A percentile compares a stretch with the other conserved stretches of the same genome.
Evolutionary conservation across 2,329 filamentous ascomycete species (phyloP).

Genomic region (Fusarium sp.): DNA sequence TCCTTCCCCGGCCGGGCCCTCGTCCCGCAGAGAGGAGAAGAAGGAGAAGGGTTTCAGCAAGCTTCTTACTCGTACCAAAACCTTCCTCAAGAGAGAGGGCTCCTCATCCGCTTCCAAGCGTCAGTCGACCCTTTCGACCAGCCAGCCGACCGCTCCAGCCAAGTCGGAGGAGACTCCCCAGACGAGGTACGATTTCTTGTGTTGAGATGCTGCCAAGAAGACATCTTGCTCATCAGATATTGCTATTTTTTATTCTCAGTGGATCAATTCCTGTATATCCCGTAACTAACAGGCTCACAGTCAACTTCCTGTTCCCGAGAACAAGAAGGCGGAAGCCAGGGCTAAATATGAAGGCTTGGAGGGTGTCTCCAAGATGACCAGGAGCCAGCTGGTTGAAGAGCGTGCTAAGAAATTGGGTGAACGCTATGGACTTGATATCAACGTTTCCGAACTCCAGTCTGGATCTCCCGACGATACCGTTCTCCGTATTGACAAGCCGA

Average conservation of each 20-base stretch:
- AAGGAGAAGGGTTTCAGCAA: constrained; percentile 64
- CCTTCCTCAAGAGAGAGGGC: constrained; percentile 60
- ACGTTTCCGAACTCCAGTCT: constrained; percentile 66
- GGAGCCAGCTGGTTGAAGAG: constrained; percentile 67
- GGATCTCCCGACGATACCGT: constrained; percentile 66
- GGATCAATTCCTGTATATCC: neutral
- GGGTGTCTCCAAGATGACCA: constrained; percentile 59
- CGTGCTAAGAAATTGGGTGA: constrained; percentile 68
- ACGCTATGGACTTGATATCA: constrained; percentile 68
- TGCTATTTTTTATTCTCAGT: neutral
- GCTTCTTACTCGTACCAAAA: constrained; percentile 64
- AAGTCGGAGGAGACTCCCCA: constrained; percentile 44
- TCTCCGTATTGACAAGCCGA: constrained; percentile 78
- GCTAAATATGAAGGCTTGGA: constrained; percentile 50
- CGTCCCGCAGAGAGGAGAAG: constrained; percentile 52
- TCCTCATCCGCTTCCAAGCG: constrained; percentile 48
- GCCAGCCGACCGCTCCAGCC: constrained; percentile 33
- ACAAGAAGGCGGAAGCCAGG: constrained; percentile 46
- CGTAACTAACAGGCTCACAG: constrained; percentile 33
- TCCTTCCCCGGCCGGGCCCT: constrained; percentile 55
- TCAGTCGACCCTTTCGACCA: constrained; percentile 43
- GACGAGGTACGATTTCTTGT: constrained; percentile 45
- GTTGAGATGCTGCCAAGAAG: neutral
- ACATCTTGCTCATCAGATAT: neutral
- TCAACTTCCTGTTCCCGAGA: constrained; percentile 30